Evolutionary conservation across 2,329 filamentous ascomycete species (phyloP).

Genomic region (Penicillium sp.): DNA sequence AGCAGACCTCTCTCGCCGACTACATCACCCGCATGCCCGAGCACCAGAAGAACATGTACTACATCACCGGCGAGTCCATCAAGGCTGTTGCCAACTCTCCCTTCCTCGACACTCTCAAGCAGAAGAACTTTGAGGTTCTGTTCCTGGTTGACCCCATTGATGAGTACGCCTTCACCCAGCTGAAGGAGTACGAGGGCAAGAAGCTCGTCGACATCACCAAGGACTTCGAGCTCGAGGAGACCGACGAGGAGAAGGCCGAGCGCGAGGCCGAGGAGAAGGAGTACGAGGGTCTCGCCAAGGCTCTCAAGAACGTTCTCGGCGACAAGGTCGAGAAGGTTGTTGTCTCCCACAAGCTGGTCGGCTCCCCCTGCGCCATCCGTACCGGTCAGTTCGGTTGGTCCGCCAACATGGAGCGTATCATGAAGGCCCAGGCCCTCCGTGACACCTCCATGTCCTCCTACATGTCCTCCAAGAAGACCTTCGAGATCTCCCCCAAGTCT

Average conservation of each 20-base stretch:
- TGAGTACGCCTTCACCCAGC: conserved; percentile 98
- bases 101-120: conserved; percentile 97
- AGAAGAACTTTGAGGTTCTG: conserved; percentile 98
- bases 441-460: conserved; percentile 99
- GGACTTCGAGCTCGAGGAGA: conserved; percentile 99
- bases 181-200: conserved; percentile 99
- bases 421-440: conserved; percentile 99
- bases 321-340: conserved; percentile 99
- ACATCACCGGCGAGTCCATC: conserved; percentile 99
- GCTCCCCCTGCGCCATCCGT: conserved; percentile 95
- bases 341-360: conserved; percentile 93
- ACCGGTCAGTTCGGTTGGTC: conserved; percentile 99
- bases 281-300: conserved; percentile 90
- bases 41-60: conserved; percentile 99
- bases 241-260: conserved; percentile 95
- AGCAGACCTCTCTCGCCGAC: conserved; percentile 90
- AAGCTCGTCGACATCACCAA: conserved; percentile 99
- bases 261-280: conserved; percentile 98
- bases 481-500: conserved; percentile 99
- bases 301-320: conserved; percentile 97
- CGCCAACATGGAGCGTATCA: conserved; percentile 99
- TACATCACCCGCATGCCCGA: conserved; percentile 99
- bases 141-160: conserved; percentile 99
- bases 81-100: conserved; percentile 98
- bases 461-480: conserved; percentile 99